Percentiles rank a stretch among this genome's conserved stretches.
Evolutionary conservation across 108 stramenopile genomes (phyloP).

Genomic region (Bacterosira constricta): DNA sequence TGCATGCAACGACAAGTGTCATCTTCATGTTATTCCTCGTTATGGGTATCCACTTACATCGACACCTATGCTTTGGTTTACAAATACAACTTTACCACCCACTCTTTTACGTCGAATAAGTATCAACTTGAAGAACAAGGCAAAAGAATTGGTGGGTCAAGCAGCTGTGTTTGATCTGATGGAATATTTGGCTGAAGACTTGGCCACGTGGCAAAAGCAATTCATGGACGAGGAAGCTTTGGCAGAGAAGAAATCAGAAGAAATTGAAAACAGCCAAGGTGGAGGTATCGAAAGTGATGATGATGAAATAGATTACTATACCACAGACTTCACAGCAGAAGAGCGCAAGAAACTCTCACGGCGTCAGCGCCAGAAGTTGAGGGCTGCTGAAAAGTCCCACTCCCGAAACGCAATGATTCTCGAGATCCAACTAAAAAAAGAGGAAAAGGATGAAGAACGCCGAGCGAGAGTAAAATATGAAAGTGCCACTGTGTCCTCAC

Average conservation of each 20-base stretch:
- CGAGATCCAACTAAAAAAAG: slow-evolving; percentile 42
- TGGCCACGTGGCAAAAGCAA: slow-evolving; percentile 46
- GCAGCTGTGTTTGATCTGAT: slow-evolving; percentile 59
- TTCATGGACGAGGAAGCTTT: slow-evolving; percentile 55
- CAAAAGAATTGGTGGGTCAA: slow-evolving; percentile 48
- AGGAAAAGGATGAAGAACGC: slow-evolving; percentile 50
- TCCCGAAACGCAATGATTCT: slow-evolving; percentile 45
- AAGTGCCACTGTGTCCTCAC: slow-evolving; percentile 30
- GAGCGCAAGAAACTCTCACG: slow-evolving; percentile 52
- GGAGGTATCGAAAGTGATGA: slow-evolving; percentile 38
- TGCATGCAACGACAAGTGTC: slow-evolving; percentile 53
- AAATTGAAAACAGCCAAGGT: slow-evolving; percentile 47
- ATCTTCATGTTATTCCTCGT: slow-evolving; percentile 60
- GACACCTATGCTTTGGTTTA: slow-evolving; percentile 57
- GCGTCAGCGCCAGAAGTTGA: slow-evolving; percentile 57
- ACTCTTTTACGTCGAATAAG: slow-evolving; percentile 62
- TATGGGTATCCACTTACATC: slow-evolving; percentile 55
- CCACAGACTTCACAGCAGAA: slow-evolving; percentile 45
- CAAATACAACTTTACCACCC: slow-evolving; percentile 65
- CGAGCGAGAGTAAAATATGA: slow-evolving; percentile 40
- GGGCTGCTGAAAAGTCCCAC: slow-evolving; percentile 65
- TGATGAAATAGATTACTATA: slow-evolving; percentile 41
- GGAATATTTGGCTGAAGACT: slow-evolving; percentile 43
- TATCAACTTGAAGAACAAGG: slow-evolving; percentile 29
- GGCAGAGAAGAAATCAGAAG: slow-evolving; percentile 25